Evolutionary conservation across 352 stramenopile species (phyloP).

Genomic region (Pythium guiyangense): DNA sequence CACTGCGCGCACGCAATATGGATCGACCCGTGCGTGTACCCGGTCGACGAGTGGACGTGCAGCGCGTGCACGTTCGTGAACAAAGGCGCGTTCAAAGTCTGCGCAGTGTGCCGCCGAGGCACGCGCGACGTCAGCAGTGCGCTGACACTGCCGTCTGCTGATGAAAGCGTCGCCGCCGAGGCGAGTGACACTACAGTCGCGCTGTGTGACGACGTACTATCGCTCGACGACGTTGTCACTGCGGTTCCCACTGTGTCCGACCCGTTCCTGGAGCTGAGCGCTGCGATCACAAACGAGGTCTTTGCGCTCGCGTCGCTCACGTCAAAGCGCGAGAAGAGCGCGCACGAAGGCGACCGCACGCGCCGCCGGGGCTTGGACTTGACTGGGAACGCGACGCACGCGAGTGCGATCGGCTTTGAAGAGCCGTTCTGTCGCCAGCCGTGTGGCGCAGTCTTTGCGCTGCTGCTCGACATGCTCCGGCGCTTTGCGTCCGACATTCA

Average conservation of each 20-base stretch:
- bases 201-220: not conserved
- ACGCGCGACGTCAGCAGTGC: conserved; percentile 11
- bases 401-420: conserved; percentile 42
- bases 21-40: conserved; percentile 67
- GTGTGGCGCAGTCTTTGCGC: conserved; percentile 39
- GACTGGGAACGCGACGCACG: conserved; percentile 1
- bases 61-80: conserved; percentile 63
- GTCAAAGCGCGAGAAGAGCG: conserved; percentile 2
- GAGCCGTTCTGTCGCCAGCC: conserved; percentile 76
- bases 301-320: conserved; percentile 9
- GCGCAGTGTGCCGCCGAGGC: conserved; percentile 41
- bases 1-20: conserved; percentile 76
- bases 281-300: conserved; percentile 14
- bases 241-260: not conserved
- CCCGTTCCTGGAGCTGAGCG: conserved; percentile 19
- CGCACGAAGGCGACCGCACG: not conserved
- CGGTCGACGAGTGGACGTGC: conserved; percentile 72
- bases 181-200: not conserved
- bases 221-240: too few species aligned
- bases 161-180: not conserved
- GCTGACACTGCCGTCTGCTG: not conserved
- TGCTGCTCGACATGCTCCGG: conserved; percentile 49
- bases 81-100: conserved; percentile 46
- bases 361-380: not conserved
- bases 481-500: conserved; percentile 16